Conservation (phyloP, 2,329 filamentous ascomycete species). For the Trichoderma sp. region DNA sequence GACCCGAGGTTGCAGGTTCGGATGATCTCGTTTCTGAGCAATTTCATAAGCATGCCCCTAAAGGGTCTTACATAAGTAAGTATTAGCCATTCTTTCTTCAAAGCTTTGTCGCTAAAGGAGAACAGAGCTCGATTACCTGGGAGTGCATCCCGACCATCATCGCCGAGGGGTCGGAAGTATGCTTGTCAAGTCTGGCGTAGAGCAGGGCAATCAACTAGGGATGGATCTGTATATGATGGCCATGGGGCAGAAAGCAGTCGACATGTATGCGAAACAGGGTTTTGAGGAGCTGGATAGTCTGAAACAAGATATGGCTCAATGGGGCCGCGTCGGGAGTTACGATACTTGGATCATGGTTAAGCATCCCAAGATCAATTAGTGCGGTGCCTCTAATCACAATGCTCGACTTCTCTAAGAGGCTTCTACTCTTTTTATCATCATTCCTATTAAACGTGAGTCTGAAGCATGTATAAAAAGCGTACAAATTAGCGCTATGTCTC, state of each 20-base stretch:
- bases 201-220: background rate
- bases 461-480: background rate
- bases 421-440: background rate
- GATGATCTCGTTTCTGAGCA: background rate
- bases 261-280: background rate
- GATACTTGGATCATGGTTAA: background rate
- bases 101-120: background rate
- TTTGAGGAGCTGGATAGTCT: background rate
- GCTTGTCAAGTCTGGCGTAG: background rate
- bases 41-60: background rate
- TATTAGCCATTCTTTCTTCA: background rate
- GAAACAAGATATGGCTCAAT: background rate
- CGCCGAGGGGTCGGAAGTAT: background rate
- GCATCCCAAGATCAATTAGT: background rate
- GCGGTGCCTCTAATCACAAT: background rate
- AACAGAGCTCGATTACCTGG: background rate
- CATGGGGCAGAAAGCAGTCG: background rate
- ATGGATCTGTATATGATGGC: background rate
- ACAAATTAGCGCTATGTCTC: background rate
- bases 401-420: background rate
- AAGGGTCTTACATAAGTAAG: background rate
- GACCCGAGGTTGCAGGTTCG: background rate
- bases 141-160: background rate
- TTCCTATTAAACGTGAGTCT: background rate
- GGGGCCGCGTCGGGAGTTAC: background rate